These are phyloP conservation scores for Cryptococcus hybrid DNA, from an alignment of 1,284 basidiomycete genomes.

Conservation along the genomic window DNA sequence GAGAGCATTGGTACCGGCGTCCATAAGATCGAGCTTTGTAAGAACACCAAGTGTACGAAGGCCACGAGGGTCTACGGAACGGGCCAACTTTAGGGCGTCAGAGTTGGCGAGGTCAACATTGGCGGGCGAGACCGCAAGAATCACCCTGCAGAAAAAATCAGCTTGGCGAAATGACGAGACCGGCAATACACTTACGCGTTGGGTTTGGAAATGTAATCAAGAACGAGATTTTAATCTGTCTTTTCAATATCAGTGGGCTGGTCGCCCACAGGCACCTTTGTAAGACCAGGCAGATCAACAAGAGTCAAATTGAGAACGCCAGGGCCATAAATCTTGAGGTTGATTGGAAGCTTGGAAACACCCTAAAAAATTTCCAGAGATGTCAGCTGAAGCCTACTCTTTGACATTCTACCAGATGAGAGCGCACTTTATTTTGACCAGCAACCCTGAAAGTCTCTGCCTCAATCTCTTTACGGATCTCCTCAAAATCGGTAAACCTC, in stretches of 20 bases:
- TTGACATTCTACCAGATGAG: background rate
- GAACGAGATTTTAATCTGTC: slow-evolving; percentile 92
- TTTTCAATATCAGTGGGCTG: slow-evolving; percentile 83
- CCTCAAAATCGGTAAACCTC: slow-evolving; percentile 90
- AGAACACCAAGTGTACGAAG: slow-evolving; percentile 93
- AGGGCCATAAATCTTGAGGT: slow-evolving; percentile 90
- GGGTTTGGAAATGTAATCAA: slow-evolving; percentile 95
- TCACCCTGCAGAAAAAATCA: slow-evolving; percentile 62
- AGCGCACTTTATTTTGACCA: slow-evolving; percentile 82
- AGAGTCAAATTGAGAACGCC: slow-evolving; percentile 93
- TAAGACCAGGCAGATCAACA: slow-evolving; percentile 93
- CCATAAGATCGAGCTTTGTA: slow-evolving; percentile 98
- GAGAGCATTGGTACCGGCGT: slow-evolving; percentile 94
- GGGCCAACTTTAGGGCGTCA: slow-evolving; percentile 93
- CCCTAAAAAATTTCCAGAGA: slow-evolving; percentile 53
- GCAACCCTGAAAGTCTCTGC: slow-evolving; percentile 97
- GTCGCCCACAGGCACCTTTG: slow-evolving; percentile 78
- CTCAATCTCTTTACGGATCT: slow-evolving; percentile 95
- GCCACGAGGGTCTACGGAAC: slow-evolving; percentile 92
- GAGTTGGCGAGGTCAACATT: slow-evolving; percentile 99
- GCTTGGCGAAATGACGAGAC: too few relatives aligned
- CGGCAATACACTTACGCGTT: slow-evolving; percentile 66
- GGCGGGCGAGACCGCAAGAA: slow-evolving; percentile 92
- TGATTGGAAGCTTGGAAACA: slow-evolving; percentile 92
- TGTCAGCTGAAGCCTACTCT: background rate